Conservation (phyloP, 2,329 filamentous ascomycete genomes). For the Fusarium secorum region DNA sequence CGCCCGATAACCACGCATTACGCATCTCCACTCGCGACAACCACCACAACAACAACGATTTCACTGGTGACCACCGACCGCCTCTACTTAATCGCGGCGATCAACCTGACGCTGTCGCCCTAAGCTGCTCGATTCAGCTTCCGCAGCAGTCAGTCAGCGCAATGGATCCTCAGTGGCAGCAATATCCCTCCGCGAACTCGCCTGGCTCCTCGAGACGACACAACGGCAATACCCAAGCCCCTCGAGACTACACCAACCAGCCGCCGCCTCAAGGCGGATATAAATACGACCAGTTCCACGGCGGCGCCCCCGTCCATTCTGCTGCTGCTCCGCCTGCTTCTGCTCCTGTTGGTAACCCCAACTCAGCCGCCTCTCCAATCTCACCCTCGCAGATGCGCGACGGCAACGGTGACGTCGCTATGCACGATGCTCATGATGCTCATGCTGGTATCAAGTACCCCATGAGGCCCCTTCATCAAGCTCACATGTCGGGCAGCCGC, state of each 20-base stretch:
- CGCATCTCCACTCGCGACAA: constrained; percentile 25
- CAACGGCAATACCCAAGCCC: constrained; percentile 59
- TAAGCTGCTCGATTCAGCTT: constrained; percentile 33
- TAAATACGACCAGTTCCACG: constrained; percentile 74
- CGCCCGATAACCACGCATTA: constrained; percentile 35
- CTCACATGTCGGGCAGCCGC: constrained; percentile 66
- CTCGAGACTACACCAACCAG: constrained; percentile 56
- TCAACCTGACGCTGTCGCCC: constrained; percentile 31
- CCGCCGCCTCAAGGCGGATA: constrained; percentile 61
- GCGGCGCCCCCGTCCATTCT: constrained; percentile 45
- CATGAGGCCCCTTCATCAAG: constrained; percentile 78
- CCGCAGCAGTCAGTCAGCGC: constrained; percentile 35
- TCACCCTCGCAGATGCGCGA: constrained; percentile 68
- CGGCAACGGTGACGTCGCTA: constrained; percentile 78
- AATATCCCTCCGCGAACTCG: constrained; percentile 67
- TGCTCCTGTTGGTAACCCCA: constrained; percentile 58
- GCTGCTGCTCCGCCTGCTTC: constrained; percentile 39
- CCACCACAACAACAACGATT: constrained; percentile 21
- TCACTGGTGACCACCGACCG: constrained; percentile 25
- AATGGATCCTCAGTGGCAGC: constrained; percentile 70
- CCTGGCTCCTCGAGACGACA: constrained; percentile 70
- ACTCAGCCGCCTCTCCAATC: constrained; percentile 66
- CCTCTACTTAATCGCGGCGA: constrained; percentile 14
- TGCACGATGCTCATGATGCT: constrained; percentile 86
- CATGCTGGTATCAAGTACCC: constrained; percentile 89